These are phyloP conservation scores for Pichia membranifaciens DNA, from an alignment of 805 yeast genomes.

Conservation along the genomic window DNA sequence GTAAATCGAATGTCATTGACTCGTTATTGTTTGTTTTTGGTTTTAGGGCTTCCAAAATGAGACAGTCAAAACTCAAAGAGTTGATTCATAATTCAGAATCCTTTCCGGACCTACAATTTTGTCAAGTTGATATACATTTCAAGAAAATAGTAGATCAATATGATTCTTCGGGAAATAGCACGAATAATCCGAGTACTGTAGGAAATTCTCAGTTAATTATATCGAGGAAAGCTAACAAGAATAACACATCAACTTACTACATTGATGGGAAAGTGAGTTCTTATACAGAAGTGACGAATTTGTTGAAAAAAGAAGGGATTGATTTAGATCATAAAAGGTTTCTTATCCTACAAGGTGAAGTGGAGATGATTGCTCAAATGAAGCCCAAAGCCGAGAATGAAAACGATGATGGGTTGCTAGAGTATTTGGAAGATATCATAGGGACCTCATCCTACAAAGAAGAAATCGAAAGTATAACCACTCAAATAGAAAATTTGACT, in stretches of 20 bases:
- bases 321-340: constrained; percentile 94
- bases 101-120: constrained; percentile 57
- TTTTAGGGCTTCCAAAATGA: constrained; percentile 91
- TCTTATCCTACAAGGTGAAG: constrained; percentile 94
- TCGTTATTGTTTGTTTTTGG: constrained; percentile 97
- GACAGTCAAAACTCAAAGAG: constrained; percentile 90
- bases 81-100: constrained; percentile 86
- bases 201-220: constrained; percentile 61
- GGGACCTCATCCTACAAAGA: constrained; percentile 86
- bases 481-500: constrained; percentile 65
- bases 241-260: constrained; percentile 72
- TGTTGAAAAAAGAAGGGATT: constrained; percentile 76
- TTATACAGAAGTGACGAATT: constrained; percentile 71
- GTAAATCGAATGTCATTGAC: constrained; percentile 96
- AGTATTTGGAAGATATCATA: constrained; percentile 92
- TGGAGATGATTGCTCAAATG: constrained; percentile 97
- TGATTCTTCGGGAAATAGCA: constrained; percentile 17
- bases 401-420: constrained; percentile 88
- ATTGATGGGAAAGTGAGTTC: constrained; percentile 65
- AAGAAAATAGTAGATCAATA: constrained; percentile 58
- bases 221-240: constrained; percentile 71
- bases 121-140: constrained; percentile 91
- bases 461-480: constrained; percentile 58
- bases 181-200: constrained; percentile 36
- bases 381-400: constrained; percentile 93